A percentile compares a stretch with the other conserved stretches of the same genome.
Evolutionary conservation across 805 yeast genomes (phyloP).

Genomic region (Cephaloascus albidus): DNA sequence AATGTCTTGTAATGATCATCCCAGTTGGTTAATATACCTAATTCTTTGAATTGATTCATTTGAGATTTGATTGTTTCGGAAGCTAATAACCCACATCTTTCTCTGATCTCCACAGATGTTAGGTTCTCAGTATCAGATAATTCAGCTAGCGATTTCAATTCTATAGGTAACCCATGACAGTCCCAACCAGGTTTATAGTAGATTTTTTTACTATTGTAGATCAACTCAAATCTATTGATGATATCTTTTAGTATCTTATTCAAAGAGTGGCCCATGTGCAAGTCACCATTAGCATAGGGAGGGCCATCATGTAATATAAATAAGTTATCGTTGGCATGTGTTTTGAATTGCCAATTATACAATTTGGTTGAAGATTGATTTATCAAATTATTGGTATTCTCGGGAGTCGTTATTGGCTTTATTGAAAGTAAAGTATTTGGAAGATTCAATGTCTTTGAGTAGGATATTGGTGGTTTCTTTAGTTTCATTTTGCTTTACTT

Average conservation of each 20-base stretch:
- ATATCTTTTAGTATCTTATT: constrained; percentile 88
- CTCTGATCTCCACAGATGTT: constrained; percentile 47
- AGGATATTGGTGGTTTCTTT: no score
- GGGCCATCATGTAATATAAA: constrained; percentile 94
- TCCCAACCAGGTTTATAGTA: constrained; percentile 95
- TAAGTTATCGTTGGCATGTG: constrained; percentile 11
- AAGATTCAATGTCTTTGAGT: constrained; percentile 45
- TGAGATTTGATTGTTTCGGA: constrained; percentile 56
- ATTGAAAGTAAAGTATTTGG: constrained; percentile 65
- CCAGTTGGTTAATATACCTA: constrained; percentile 85
- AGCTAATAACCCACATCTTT: constrained; percentile 65
- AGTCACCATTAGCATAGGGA: constrained; percentile 93
- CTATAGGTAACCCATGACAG: constrained; percentile 97
- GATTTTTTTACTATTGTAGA: constrained; percentile 48
- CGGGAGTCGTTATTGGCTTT: not conserved
- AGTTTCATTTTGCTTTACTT: no score
- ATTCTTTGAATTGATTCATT: constrained; percentile 48
- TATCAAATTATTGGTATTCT: not conserved
- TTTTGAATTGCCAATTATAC: not conserved
- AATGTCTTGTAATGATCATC: constrained; percentile 65
- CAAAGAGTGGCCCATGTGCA: constrained; percentile 88
- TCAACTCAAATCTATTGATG: constrained; percentile 60
- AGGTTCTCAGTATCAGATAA: constrained; percentile 10
- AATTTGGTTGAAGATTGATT: not conserved
- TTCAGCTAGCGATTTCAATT: constrained; percentile 61